These are phyloP conservation scores for Amoeboaphelidium occidentale DNA, from an alignment of 371 early-diverging fungal species.

Conservation along the genomic window DNA sequence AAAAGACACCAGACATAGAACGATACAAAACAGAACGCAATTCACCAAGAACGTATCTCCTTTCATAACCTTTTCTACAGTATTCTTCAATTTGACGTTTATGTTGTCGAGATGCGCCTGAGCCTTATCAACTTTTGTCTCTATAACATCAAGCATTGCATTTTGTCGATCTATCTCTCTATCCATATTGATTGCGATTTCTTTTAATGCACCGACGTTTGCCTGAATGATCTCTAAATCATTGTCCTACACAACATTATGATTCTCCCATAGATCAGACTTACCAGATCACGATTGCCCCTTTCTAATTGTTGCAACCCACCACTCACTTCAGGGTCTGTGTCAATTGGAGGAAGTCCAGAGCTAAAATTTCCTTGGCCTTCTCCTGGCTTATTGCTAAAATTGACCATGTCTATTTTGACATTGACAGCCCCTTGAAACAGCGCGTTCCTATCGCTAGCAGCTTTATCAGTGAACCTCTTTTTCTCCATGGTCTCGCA, in stretches of 20 bases:
- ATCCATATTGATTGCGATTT: conserved; percentile 24
- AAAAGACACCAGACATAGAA: conserved; percentile 22
- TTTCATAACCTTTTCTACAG: conserved; percentile 28
- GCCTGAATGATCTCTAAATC: conserved; percentile 20
- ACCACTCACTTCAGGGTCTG: conserved; percentile 28
- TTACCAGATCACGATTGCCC: conserved; percentile 19
- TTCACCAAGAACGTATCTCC: conserved; percentile 29
- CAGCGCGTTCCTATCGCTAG: conserved; percentile 15
- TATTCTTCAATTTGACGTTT: conserved; percentile 21
- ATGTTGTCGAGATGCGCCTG: conserved; percentile 24
- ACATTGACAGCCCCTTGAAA: conserved; percentile 9
- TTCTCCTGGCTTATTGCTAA: conserved; percentile 1
- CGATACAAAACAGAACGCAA: conserved; percentile 23
- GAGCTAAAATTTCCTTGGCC: background rate
- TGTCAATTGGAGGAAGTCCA: background rate
- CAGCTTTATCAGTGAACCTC: conserved; percentile 14
- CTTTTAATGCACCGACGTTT: conserved; percentile 19
- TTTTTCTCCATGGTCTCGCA: conserved; percentile 23
- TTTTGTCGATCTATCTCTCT: conserved; percentile 26
- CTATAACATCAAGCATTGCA: conserved; percentile 18
- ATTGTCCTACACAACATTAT: conserved; percentile 20
- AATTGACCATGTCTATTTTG: background rate
- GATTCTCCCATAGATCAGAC: too few species aligned
- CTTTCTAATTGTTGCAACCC: conserved; percentile 20
- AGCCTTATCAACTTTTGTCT: conserved; percentile 20